Base-by-base conservation (phyloP, 164 flowering plant species). In the Stephania yunnanensis region DNA sequence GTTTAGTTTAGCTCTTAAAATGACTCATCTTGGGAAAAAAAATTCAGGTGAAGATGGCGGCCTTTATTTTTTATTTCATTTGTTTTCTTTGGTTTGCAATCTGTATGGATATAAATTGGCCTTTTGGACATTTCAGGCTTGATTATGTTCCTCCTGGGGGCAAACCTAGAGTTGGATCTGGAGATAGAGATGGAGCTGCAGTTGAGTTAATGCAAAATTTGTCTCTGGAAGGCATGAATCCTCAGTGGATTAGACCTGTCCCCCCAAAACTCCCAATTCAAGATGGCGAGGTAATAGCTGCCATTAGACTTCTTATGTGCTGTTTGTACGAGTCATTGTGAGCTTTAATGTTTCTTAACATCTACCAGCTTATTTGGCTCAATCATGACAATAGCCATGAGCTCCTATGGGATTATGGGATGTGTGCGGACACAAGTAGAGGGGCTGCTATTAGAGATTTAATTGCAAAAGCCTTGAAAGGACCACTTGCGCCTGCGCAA, bases 351-450 rank as follows among this genome's bases (percentile, higher is more conserved):
- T 75, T 73, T 64, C 10, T 44, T 66, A 66, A 45, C 50, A 7
- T 77, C 67, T 70, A 82, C 50, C 92, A 95, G 99, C 88, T 93
- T 78, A 85, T 87, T 76, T 96, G 98, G 98, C 89, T 96, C 67
- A 91, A 90, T 81, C 95, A 92, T 72, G 97, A 89, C 69, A 92
- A 87, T 78, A 88, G 84, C 80, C 97, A 94, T 82, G 98, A 94
- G 81, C 93, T 92, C 52, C 75, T 86, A 68, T 96, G 99, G 99
- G 99, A 96, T 81, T 83, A 89, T 82, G 91, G 92, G 29, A 96
- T 96, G 99, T 96, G 97, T 84, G 98, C 96, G 79, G 99, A 96
- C 82, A 91, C 96, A 61, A 96, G 95, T 80, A 88, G 89, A 83
- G 97, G 95, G 44, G 92, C 89, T 52, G 92, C 93, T n/a, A 88